phyloP scores from a whole-genome alignment of 441 rosid species.

The Pelargonium fulgidum region DNA sequence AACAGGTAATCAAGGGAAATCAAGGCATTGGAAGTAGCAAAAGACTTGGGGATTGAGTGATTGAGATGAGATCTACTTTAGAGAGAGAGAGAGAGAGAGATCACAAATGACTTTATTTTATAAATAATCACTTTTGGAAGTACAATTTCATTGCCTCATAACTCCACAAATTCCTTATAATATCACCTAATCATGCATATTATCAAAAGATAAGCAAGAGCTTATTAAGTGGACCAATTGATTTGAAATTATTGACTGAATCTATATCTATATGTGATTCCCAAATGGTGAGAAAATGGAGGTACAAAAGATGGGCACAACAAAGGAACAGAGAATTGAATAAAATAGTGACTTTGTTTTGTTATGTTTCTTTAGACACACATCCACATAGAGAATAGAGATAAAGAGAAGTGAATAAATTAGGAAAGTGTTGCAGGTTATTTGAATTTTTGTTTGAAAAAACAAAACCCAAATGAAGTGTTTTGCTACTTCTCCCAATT shows the following conservation, averaged over 20 bases:
- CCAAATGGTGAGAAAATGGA: not conserved
- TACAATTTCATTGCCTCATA: not conserved
- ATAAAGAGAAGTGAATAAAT: not conserved
- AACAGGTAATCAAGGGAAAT: slow-evolving; percentile 33
- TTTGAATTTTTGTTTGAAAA: not conserved
- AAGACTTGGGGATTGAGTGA: slow-evolving; percentile 40
- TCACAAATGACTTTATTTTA: slow-evolving; percentile 38
- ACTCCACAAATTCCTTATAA: not conserved
- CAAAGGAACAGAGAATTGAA: too few relatives aligned
- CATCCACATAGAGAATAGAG: not conserved
- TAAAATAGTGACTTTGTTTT: too few relatives aligned
- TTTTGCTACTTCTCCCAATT: not conserved
- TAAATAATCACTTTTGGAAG: slow-evolving; percentile 37
- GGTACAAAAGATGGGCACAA: too few relatives aligned
- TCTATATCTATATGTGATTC: not conserved
- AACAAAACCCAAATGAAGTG: not conserved
- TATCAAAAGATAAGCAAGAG: too few relatives aligned
- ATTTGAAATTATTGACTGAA: not conserved
- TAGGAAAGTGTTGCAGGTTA: not conserved
- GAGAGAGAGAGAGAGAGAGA: slow-evolving; percentile 16
- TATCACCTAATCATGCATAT: not conserved
- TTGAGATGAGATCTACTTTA: slow-evolving; percentile 35
- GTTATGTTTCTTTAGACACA: too few relatives aligned
- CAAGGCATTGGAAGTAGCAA: slow-evolving; percentile 49
- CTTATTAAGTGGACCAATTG: not conserved